Evolutionary conservation across 805 yeast genomes (phyloP).

Genomic region (Teunomyces lycoperdinae): DNA sequence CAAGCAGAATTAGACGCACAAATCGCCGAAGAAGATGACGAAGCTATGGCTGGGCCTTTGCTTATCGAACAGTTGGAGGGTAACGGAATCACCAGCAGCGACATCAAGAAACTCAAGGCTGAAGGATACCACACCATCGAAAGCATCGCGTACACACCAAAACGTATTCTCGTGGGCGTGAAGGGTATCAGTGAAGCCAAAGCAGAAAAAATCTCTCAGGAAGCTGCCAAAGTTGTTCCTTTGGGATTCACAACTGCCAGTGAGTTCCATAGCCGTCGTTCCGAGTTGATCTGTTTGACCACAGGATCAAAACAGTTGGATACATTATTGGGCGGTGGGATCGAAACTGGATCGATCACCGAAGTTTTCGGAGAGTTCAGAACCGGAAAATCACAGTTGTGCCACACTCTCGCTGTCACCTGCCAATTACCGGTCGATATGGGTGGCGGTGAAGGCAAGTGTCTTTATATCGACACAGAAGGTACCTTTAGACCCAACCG

Average conservation of each 20-base stretch:
- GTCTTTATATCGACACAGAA: conserved; percentile 93
- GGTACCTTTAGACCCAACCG: conserved; percentile 95
- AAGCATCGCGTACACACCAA: conserved; percentile 90
- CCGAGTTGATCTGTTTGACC: conserved; percentile 87
- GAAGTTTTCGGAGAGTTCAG: conserved; percentile 97
- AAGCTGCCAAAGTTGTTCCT: conserved; percentile 84
- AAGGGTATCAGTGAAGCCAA: conserved; percentile 95
- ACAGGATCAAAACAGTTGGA: conserved; percentile 95
- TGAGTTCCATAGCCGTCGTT: conserved; percentile 84
- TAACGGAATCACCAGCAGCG: conserved; percentile 80
- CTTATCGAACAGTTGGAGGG: conserved; percentile 61
- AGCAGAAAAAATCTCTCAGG: conserved; percentile 79
- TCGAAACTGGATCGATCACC: conserved; percentile 95
- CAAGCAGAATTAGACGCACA: conserved; percentile 8
- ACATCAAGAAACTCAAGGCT: conserved; percentile 74
- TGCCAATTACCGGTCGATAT: conserved; percentile 94
- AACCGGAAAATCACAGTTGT: conserved; percentile 95
- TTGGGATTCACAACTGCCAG: conserved; percentile 98
- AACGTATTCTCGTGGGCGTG: conserved; percentile 68
- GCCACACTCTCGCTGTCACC: conserved; percentile 95
- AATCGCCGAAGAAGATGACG: conserved; percentile 43
- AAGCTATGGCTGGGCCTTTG: conserved; percentile 54
- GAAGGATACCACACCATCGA: conserved; percentile 89
- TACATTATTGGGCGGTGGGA: conserved; percentile 91
- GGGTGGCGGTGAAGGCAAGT: conserved; percentile 99